Evolutionary conservation across 495 filamentous ascomycete genomes (phyloP).

Genomic region (Oidiodendron maius): DNA sequence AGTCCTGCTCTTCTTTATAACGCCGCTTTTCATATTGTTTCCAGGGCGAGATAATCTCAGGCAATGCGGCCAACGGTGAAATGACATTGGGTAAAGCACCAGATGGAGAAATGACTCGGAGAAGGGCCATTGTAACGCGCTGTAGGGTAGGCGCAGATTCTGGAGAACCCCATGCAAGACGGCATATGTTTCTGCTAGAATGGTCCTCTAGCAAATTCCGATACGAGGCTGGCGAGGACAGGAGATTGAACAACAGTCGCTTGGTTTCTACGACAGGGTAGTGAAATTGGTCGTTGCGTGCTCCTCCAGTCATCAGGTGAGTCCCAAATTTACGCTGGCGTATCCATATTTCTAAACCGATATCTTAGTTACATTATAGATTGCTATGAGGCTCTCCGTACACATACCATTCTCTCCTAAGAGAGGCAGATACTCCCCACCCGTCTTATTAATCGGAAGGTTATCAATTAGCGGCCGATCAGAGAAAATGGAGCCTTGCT

Average conservation of each 20-base stretch:
- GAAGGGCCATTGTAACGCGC: slow-evolving; percentile 49
- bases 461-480: slow-evolving; percentile 51
- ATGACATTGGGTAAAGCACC: slow-evolving; percentile 49
- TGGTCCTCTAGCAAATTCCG: slow-evolving; percentile 52
- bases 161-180: slow-evolving; percentile 51
- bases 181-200: slow-evolving; percentile 51
- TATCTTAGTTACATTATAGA: too few relatives aligned
- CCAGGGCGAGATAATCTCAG: slow-evolving; percentile 40
- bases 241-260: slow-evolving; percentile 42
- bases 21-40: slow-evolving; percentile 39
- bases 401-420: slow-evolving; percentile 16
- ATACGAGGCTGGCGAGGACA: slow-evolving; percentile 31
- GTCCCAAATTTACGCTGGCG: slow-evolving; percentile 54
- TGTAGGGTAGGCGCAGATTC: slow-evolving; percentile 41
- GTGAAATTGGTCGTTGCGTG: slow-evolving; percentile 35
- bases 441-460: slow-evolving; percentile 33
- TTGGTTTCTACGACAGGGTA: slow-evolving; percentile 50
- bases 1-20: slow-evolving; percentile 31
- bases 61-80: slow-evolving; percentile 38
- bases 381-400: neutral
- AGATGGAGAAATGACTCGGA: slow-evolving; percentile 50
- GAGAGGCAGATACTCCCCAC: slow-evolving; percentile 23
- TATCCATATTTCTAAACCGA: slow-evolving; percentile 43
- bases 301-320: slow-evolving; percentile 44
- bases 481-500: slow-evolving; percentile 33